Conservation (phyloP, 148 eudicot genomes). For the Chenopodium formosanum region DNA sequence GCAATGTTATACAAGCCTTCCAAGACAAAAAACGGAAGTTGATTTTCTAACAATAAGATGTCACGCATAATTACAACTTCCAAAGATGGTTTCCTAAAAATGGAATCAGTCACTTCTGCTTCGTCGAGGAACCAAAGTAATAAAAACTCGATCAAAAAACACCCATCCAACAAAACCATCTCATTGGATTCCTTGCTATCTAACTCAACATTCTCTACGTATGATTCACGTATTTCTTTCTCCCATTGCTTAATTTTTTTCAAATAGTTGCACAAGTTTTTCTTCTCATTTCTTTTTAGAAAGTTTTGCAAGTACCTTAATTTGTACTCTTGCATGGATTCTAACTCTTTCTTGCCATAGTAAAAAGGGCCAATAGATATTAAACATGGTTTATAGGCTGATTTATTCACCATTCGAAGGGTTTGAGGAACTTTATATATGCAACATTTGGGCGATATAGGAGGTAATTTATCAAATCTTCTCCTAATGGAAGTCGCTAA, state of each 20-base stretch:
- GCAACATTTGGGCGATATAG: slow-evolving; percentile 24
- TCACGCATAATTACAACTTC: slow-evolving; percentile 22
- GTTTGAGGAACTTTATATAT: slow-evolving; percentile 23
- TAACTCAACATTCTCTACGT: slow-evolving; percentile 15
- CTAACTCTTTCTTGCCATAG: slow-evolving; percentile 9
- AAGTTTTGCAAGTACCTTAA: slow-evolving; percentile 27
- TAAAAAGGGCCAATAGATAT: slow-evolving; percentile 27
- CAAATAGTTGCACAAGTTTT: slow-evolving; percentile 15
- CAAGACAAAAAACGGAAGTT: slow-evolving; percentile 25
- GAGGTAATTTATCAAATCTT: slow-evolving; percentile 6
- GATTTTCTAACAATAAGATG: slow-evolving; percentile 28
- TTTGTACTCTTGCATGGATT: slow-evolving; percentile 25
- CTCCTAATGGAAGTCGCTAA: slow-evolving; percentile 17
- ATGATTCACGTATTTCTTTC: slow-evolving; percentile 11
- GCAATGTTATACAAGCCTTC: slow-evolving; percentile 27
- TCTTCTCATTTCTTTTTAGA: slow-evolving; percentile 14
- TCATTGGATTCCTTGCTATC: slow-evolving; percentile 11
- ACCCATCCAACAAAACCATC: slow-evolving; percentile 25
- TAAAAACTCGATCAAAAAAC: slow-evolving; percentile 28
- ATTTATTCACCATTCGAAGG: slow-evolving; percentile 10
- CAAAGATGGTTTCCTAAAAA: slow-evolving; percentile 22
- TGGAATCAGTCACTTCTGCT: slow-evolving; percentile 16
- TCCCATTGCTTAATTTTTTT: slow-evolving; percentile 17
- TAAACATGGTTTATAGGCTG: slow-evolving; percentile 23
- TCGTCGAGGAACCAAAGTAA: slow-evolving; percentile 23